These are phyloP conservation scores for Digitaria exilis DNA, from an alignment of 202 grass and related monocot genomes.

Conservation along the genomic window DNA sequence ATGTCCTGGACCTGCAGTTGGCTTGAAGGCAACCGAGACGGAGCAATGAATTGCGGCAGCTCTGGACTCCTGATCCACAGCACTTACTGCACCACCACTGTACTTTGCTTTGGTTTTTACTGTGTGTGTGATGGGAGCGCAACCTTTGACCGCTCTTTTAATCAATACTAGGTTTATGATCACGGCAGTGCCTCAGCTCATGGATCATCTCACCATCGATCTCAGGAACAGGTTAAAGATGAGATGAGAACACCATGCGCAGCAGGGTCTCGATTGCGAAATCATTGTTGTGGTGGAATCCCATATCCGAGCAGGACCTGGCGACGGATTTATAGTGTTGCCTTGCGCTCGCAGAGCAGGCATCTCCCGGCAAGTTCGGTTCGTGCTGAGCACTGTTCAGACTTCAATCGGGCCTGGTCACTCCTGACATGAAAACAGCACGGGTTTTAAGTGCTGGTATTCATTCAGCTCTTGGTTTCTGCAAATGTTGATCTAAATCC, in stretches of 20 bases:
- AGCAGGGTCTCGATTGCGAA: neutral
- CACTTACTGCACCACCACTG: neutral
- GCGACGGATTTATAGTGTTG: neutral
- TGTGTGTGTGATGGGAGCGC: neutral
- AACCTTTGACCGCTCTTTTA: constrained; percentile 14
- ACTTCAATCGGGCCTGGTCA: neutral
- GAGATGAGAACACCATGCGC: neutral
- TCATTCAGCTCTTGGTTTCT: neutral
- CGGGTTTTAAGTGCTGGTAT: neutral
- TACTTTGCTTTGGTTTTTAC: constrained; percentile 15
- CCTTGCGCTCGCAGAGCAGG: neutral
- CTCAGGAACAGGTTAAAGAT: neutral
- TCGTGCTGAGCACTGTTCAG: neutral
- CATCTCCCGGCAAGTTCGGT: neutral
- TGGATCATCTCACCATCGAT: neutral
- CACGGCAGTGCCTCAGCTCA: neutral
- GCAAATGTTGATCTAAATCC: neutral
- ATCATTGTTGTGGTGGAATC: constrained; percentile 26
- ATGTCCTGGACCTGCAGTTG: neutral
- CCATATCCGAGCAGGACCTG: constrained; percentile 13
- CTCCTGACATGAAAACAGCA: neutral
- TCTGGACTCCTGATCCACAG: constrained; percentile 9
- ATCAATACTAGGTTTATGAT: neutral
- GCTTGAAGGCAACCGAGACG: constrained; percentile 5
- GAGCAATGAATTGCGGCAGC: neutral